These are phyloP conservation scores for Buxus sempervirens DNA, from an alignment of 164 flowering plant species.

Conservation along the genomic window DNA sequence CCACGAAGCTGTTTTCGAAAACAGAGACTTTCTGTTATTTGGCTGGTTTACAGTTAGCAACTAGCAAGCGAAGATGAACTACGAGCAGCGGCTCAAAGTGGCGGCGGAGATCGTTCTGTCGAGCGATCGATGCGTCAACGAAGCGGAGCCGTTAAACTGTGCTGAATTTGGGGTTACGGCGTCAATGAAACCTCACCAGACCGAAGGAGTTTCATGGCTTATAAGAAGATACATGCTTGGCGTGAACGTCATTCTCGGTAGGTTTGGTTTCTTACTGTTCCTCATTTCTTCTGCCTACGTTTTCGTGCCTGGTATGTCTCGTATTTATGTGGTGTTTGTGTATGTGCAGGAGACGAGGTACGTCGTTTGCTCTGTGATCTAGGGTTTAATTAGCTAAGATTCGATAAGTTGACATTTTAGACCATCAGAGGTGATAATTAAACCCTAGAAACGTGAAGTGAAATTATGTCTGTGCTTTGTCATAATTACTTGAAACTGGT, in stretches of 20 bases:
- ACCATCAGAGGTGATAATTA: no score
- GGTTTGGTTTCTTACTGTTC: neutral
- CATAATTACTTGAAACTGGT: no score
- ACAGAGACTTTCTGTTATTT: no score
- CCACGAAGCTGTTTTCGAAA: no score
- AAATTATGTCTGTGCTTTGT: no score
- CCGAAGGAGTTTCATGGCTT: constrained; percentile 88
- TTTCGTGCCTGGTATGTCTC: neutral
- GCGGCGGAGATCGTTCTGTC: constrained; percentile 59
- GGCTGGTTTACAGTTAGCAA: no score
- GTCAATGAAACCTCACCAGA: constrained; percentile 77
- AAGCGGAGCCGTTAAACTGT: constrained; percentile 18
- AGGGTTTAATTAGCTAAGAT: constrained; percentile 3
- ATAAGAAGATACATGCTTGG: constrained; percentile 62
- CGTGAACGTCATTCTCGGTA: constrained; percentile 89
- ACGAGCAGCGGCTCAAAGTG: constrained; percentile 60
- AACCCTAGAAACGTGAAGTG: no score
- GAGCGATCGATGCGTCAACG: constrained; percentile 30
- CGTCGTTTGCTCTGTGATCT: constrained; percentile 2
- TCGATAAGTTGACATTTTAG: no score
- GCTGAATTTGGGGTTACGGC: constrained; percentile 57
- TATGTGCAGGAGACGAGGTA: constrained; percentile 90
- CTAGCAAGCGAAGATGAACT: constrained; percentile 37
- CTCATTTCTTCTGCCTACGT: neutral
- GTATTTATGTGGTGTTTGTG: neutral